A percentile compares a stretch with the other conserved stretches of the same genome.
These are phyloP conservation scores for Lactarius sp. DNA, from an alignment of 768 basidiomycete genomes.

Conservation along the genomic window DNA sequence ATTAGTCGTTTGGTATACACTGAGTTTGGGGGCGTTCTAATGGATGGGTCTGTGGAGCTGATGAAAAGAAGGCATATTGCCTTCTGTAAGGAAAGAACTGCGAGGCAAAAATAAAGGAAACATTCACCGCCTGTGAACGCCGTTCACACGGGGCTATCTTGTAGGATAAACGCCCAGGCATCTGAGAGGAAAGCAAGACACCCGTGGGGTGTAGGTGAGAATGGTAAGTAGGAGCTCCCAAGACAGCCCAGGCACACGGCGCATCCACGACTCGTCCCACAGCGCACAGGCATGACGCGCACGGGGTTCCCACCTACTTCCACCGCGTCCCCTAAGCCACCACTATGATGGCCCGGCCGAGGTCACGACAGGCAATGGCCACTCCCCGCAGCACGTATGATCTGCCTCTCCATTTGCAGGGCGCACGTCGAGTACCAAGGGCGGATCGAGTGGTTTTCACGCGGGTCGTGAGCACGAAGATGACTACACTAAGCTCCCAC, in stretches of 20 bases:
- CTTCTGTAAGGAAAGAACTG: too few relatives aligned
- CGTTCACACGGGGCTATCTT: too few relatives aligned
- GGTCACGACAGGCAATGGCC: constrained; percentile 52
- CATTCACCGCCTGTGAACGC: not conserved
- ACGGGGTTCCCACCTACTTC: constrained; percentile 28
- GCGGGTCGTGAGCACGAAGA: constrained; percentile 69
- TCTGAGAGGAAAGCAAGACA: not conserved
- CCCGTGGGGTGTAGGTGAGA: too few relatives aligned
- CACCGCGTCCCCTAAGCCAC: constrained; percentile 10
- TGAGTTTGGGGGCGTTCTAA: too few relatives aligned
- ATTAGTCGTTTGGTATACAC: too few relatives aligned
- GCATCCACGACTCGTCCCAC: constrained; percentile 18
- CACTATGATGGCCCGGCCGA: constrained; percentile 7
- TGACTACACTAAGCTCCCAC: constrained; percentile 84
- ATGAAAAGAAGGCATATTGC: too few relatives aligned
- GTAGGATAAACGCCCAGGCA: too few relatives aligned
- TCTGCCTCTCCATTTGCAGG: constrained; percentile 32
- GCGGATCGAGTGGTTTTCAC: constrained; percentile 40
- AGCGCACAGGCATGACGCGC: constrained; percentile 48
- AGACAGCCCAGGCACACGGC: not conserved
- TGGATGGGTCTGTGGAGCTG: too few relatives aligned
- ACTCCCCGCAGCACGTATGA: constrained; percentile 65
- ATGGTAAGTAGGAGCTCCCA: not conserved
- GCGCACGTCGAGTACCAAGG: constrained; percentile 25
- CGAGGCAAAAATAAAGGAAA: not conserved